phyloP scores from a whole-genome alignment of 2,329 filamentous ascomycete species.

The Teratosphaeria nubilosa region DNA sequence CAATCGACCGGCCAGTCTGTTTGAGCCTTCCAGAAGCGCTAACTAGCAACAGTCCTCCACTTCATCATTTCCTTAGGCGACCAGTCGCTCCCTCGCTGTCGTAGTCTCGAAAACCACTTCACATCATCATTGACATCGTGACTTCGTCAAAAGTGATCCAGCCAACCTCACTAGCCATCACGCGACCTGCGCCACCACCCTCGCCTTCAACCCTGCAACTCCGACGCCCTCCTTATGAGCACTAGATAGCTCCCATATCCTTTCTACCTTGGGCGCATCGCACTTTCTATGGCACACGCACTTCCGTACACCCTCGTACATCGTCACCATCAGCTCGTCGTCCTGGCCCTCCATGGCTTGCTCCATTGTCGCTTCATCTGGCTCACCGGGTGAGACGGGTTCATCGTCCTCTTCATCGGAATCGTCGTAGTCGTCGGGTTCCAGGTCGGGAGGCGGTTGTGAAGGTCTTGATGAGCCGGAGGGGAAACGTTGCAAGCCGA shows the following conservation, averaged over 20 bases:
- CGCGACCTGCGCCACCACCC: slow-evolving; percentile 17
- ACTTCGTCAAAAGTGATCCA: neutral
- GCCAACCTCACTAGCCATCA: neutral
- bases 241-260: slow-evolving; percentile 22
- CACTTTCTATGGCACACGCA: slow-evolving; percentile 22
- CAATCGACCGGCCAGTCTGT: neutral
- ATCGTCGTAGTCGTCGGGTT: slow-evolving; percentile 16
- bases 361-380: slow-evolving; percentile 15
- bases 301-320: slow-evolving; percentile 20
- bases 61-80: neutral
- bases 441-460: slow-evolving; percentile 13
- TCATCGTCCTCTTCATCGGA: slow-evolving; percentile 20
- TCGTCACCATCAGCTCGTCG: slow-evolving; percentile 14
- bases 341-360: slow-evolving; percentile 17
- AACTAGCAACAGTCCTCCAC: neutral
- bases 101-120: neutral
- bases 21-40: neutral
- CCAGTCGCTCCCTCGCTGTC: neutral
- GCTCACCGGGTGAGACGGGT: slow-evolving; percentile 18
- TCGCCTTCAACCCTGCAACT: slow-evolving; percentile 3
- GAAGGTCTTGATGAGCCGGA: slow-evolving; percentile 15
- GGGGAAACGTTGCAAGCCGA: slow-evolving; percentile 21
- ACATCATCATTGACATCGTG: neutral
- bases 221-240: slow-evolving; percentile 13
- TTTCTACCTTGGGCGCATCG: slow-evolving; percentile 17